phyloP scores from a whole-genome alignment of 2,329 filamentous ascomycete genomes.

The Didymella arachidicola region DNA sequence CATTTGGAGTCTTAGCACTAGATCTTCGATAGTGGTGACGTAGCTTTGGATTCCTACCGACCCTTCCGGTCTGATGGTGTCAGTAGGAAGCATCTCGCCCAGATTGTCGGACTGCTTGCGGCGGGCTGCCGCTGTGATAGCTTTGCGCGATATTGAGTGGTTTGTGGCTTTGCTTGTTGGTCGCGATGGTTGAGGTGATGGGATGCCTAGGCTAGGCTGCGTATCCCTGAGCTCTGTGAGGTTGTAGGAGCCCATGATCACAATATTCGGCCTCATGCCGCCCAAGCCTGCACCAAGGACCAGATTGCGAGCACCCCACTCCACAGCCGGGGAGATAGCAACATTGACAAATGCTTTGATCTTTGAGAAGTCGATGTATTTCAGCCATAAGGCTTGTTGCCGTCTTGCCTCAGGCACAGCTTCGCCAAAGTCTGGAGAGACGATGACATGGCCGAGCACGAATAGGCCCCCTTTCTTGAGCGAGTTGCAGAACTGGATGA shows the following conservation, averaged over 20 bases:
- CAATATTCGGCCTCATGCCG: conserved; percentile 89
- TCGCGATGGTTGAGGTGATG: conserved; percentile 55
- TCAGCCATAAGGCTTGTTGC: conserved; percentile 83
- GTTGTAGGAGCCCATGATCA: conserved; percentile 80
- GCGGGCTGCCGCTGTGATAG: conserved; percentile 40
- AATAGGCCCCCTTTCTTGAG: conserved; percentile 88
- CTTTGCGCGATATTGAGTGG: conserved; percentile 45
- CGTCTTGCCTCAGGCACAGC: conserved; percentile 82
- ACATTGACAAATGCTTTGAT: conserved; percentile 93
- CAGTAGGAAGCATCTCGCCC: conserved; percentile 70
- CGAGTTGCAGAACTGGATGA: conserved; percentile 91
- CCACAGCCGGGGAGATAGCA: conserved; percentile 80
- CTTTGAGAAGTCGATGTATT: conserved; percentile 83
- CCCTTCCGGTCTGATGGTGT: conserved; percentile 71
- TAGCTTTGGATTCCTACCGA: conserved; percentile 77
- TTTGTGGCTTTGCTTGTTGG: conserved; percentile 41
- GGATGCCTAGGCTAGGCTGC: conserved; percentile 64
- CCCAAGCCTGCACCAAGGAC: conserved; percentile 82
- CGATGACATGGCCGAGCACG: conserved; percentile 86
- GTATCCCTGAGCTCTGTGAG: conserved; percentile 76
- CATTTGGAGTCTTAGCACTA: conserved; percentile 77
- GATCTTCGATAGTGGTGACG: conserved; percentile 81
- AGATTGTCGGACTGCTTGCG: conserved; percentile 61
- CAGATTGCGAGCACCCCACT: conserved; percentile 85
- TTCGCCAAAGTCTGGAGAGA: conserved; percentile 79